Conservation (phyloP, 2,329 filamentous ascomycete genomes). For the Oidium heveae region DNA sequence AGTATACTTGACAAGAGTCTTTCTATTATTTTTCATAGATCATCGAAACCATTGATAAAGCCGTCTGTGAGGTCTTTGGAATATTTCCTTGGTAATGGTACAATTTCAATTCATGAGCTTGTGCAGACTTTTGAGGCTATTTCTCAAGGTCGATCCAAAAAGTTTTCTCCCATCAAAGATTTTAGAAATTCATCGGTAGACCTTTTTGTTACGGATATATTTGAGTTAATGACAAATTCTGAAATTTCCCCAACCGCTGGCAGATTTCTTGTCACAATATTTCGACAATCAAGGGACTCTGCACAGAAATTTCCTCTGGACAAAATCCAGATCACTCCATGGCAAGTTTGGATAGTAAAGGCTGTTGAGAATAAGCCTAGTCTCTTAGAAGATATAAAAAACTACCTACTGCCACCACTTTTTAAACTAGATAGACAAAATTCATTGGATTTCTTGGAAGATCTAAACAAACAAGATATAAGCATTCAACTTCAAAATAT, state of each 20-base stretch:
- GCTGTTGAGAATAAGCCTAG: conserved; percentile 23
- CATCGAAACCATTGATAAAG: conserved; percentile 38
- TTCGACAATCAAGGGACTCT: conserved; percentile 18
- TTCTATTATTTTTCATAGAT: conserved; percentile 32
- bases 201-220: conserved; percentile 21
- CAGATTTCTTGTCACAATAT: conserved; percentile 32
- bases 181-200: conserved; percentile 19
- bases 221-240: conserved; percentile 29
- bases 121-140: conserved; percentile 3
- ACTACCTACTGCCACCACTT: conserved; percentile 35
- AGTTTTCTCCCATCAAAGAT: neutral
- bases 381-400: conserved; percentile 36
- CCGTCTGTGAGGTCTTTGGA: conserved; percentile 43
- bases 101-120: conserved; percentile 18
- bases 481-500: conserved; percentile 20
- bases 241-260: conserved; percentile 34
- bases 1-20: conserved; percentile 26
- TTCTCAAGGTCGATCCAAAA: neutral
- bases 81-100: conserved; percentile 34
- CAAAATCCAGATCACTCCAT: conserved; percentile 16
- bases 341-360: conserved; percentile 30
- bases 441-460: conserved; percentile 30
- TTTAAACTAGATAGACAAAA: conserved; percentile 31
- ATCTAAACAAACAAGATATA: conserved; percentile 26
- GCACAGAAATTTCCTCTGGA: conserved; percentile 13